Base-by-base conservation (phyloP, 139 green algal genomes). In the Chlorella sp. region DNA sequence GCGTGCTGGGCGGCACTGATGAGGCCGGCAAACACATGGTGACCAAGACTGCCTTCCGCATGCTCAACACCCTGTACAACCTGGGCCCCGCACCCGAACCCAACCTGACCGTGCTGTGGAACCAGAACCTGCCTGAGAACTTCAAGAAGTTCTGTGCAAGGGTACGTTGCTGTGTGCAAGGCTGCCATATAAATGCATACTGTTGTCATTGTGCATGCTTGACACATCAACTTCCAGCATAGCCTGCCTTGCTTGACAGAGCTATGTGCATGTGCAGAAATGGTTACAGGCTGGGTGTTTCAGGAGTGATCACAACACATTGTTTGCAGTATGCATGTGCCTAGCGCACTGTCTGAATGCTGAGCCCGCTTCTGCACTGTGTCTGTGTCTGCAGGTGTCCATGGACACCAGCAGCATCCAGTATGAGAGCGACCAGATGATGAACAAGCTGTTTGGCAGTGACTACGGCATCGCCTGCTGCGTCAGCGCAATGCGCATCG, bases 381-480 rank as follows among this genome's bases (percentile, higher is more conserved):
- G 62, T 68, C 4, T 36, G 27, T 3, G 27, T 36, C 36, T 60
- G 1, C 71, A 77, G 65, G 80, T 81, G 22, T 81, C 73, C 22
- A 65, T 85, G 36, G 84, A 91, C 65, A 91, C 86, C 3, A 79
- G 49, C 60, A 79, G 61, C 70, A 89, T 91, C 73, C 88, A 93
- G 74, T 93, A 91, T 74, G 83, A 89, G 80, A 85, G 70, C n/a
- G 88, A 93, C 71, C 30, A 68, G 30, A 70, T 92, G 35, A 91
- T 93, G 86, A 73, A 73, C 64, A 36, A 29, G 30, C 71, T 85
- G 66, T 91, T 91, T 66, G 84, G 83, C 27, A 77, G 34, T 32
- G 88, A 93, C 86, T 89, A 89, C 79, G 77, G 72, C 63, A 92
- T 93, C 51, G 86, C 88, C 2, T 93, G 88, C 81, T 93, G 88